Evolutionary conservation across 345 rosid species (phyloP).

Genomic region (Fremontodendron californicum): DNA sequence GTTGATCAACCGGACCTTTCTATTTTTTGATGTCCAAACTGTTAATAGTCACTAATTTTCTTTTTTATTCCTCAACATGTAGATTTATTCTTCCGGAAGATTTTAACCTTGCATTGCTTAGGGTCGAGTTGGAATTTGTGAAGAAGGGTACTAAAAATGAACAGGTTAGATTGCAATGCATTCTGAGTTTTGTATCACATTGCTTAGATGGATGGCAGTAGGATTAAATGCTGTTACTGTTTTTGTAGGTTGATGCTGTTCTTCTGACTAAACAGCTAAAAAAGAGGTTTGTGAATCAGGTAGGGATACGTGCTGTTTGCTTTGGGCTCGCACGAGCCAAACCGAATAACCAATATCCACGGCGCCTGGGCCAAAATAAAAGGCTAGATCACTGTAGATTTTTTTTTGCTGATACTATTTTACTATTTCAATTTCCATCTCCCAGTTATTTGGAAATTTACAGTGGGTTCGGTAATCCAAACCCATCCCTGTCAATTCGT

Average conservation of each 20-base stretch:
- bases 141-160: no score
- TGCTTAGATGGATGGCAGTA: background rate
- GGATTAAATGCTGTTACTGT: background rate
- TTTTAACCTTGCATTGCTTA: constrained; percentile 66
- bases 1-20: constrained; percentile 24
- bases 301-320: constrained; percentile 10
- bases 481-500: background rate
- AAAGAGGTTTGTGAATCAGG: constrained; percentile 76
- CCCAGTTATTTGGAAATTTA: background rate
- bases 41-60: background rate
- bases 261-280: constrained; percentile 62
- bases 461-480: background rate
- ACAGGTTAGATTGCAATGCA: constrained; percentile 38
- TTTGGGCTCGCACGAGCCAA: no score
- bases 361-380: no score
- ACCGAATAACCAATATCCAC: no score
- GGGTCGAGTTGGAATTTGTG: constrained; percentile 84
- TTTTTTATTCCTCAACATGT: background rate
- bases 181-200: constrained; percentile 7
- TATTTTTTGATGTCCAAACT: background rate
- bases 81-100: constrained; percentile 78
- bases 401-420: no score
- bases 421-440: no score
- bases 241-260: constrained; percentile 77
- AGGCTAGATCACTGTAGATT: no score